phyloP scores from a whole-genome alignment of 768 basidiomycete species.

The Pulveroboletus ravenelii region DNA sequence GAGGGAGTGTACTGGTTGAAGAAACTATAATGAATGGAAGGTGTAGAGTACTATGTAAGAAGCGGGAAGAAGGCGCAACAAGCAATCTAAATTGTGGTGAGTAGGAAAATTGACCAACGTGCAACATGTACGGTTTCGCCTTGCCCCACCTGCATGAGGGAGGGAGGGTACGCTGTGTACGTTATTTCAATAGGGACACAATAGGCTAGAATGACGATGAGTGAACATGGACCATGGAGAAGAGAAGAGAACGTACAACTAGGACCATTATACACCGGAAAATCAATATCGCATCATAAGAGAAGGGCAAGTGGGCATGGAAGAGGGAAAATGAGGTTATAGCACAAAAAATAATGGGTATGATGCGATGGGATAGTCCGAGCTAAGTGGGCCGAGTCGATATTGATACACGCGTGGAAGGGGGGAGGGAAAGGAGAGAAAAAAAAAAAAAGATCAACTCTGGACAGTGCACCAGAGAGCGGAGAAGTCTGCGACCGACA shows the following conservation, averaged over 20 bases:
- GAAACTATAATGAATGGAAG: constrained; percentile 21
- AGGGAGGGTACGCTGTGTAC: constrained; percentile 27
- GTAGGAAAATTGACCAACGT: constrained; percentile 14
- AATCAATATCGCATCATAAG: constrained; percentile 32
- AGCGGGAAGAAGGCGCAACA: constrained; percentile 12
- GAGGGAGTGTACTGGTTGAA: constrained; percentile 27
- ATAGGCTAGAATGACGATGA: constrained; percentile 17
- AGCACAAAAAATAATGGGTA: constrained; percentile 24
- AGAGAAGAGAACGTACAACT: constrained; percentile 15
- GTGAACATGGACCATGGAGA: not conserved
- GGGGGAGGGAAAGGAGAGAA: not conserved
- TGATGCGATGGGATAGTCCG: constrained; percentile 34
- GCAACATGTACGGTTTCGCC: constrained; percentile 15
- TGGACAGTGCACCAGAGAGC: not conserved
- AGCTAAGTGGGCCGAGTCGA: constrained; percentile 23
- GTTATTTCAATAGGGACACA: constrained; percentile 26
- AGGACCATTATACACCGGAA: constrained; percentile 29
- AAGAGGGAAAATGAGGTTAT: constrained; percentile 9
- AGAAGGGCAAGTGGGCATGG: not conserved
- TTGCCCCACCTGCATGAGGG: constrained; percentile 17
- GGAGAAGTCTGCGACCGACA: constrained; percentile 2
- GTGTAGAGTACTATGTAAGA: constrained; percentile 19
- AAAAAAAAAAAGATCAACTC: not conserved
- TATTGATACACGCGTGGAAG: constrained; percentile 30
- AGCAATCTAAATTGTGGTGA: constrained; percentile 18